Percentiles rank a stretch among this genome's conserved stretches.
Conservation (phyloP, 2,329 filamentous ascomycete species). For the Diplodia intermedia region DNA sequence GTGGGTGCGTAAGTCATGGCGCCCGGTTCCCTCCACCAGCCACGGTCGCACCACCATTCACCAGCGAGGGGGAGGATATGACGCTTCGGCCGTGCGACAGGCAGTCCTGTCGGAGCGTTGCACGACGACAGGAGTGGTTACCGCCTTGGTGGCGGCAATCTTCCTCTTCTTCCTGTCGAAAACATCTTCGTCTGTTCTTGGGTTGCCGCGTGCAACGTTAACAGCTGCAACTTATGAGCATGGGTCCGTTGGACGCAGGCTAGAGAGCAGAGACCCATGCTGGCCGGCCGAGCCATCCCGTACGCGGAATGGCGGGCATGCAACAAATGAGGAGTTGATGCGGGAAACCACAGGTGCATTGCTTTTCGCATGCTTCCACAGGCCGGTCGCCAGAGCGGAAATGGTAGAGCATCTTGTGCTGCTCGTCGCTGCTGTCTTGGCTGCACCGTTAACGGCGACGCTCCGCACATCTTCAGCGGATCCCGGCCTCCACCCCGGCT, state of each 20-base stretch:
- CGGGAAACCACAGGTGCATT: constrained; percentile 1
- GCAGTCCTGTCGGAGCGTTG: constrained; percentile 2
- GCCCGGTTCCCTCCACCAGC: constrained; percentile 4
- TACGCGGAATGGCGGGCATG: not conserved
- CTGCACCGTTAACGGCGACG: not conserved
- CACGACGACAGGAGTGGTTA: constrained; percentile 27
- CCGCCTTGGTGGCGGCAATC: constrained; percentile 23
- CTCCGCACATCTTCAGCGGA: not conserved
- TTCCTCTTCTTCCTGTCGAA: not conserved
- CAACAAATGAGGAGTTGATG: constrained; percentile 14
- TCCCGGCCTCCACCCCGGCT: not conserved
- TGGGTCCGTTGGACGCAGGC: not conserved
- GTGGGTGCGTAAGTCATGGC: constrained; percentile 1
- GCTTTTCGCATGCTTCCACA: not conserved
- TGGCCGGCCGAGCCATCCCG: not conserved
- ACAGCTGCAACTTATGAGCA: constrained; percentile 1
- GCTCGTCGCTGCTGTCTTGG: not conserved
- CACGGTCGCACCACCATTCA: not conserved
- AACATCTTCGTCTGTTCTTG: not conserved
- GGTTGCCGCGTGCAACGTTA: constrained; percentile 18
- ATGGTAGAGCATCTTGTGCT: not conserved
- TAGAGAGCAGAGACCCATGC: not conserved
- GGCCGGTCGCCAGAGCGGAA: not conserved
- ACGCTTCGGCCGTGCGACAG: constrained; percentile 22
- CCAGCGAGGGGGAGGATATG: constrained; percentile 5